Base-by-base conservation (phyloP, 768 basidiomycete species). In the Psilocybe azurescens region DNA sequence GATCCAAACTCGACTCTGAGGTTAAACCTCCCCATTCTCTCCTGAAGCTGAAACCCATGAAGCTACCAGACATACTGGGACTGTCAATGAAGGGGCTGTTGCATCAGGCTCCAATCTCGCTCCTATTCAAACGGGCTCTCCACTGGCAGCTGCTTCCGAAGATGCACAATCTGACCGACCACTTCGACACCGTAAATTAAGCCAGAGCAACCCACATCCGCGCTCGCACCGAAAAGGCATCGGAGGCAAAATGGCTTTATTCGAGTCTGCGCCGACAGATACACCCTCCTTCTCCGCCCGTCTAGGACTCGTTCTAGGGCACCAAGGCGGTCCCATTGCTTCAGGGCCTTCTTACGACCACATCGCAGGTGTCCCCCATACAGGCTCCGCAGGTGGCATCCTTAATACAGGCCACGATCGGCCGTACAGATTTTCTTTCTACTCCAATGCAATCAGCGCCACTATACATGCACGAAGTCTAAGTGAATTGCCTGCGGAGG, bases 361-460 rank as follows among this genome's bases (percentile, higher is more conserved):
- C 61, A 68, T 70, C 50, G 63, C 66, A 20, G 72, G 69, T 48
- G 64, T 65, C 28, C 68, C 71, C 1, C 53, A 53, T 16, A 56
- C 71, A 41, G 66, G 64, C 14, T 65, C 69, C 39, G 53, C 65
- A 20, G 76, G 65, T 53, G 78, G 78, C 6, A 78, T 83, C 53
- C 74, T 82, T 24, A 77, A 81, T 54, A 79, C 81, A 3, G 87
- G 84, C 0, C 90, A 95, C 65, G 94, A 95, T 69, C 82, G 95
- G 69, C 97, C 96, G 8, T 99, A 98, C 72, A 86, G 97, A 49
- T 99, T 99, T 78, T 98, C 97, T 0, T 99, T 99, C 78, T 99
- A 99, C 77, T 98, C 94, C 16, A 99, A 97, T 69, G 84, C 90
- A 3, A 79, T 97, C 53, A 88, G 90, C 2, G 91, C 95, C 0